A percentile compares a stretch with the other conserved stretches of the same genome.
Conservation (phyloP, 768 basidiomycete species). For the Ramaria sp. region DNA sequence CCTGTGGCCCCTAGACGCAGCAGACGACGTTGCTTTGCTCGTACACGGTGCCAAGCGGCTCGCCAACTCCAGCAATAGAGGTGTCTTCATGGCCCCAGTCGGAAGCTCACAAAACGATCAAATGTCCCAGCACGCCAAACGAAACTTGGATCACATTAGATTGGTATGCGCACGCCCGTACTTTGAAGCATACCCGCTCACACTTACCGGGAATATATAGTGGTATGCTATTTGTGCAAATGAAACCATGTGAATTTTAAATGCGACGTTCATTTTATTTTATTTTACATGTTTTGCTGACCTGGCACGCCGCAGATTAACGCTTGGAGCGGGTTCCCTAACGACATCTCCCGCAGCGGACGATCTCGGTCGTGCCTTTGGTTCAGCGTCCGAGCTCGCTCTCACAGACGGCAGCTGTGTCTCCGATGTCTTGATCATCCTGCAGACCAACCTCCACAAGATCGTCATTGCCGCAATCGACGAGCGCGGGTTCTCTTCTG, state of each 20-base stretch:
- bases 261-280: too few relatives aligned
- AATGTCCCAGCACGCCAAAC: too few relatives aligned
- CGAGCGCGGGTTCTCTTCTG: not conserved
- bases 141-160: not conserved
- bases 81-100: not conserved
- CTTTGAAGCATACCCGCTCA: too few relatives aligned
- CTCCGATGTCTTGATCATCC: slow-evolving; percentile 1
- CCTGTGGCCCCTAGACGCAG: slow-evolving; percentile 6
- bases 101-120: too few relatives aligned
- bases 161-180: slow-evolving; percentile 4
- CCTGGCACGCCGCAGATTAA: not conserved
- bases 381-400: slow-evolving; percentile 1
- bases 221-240: slow-evolving; percentile 9
- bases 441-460: slow-evolving; percentile 1
- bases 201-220: too few relatives aligned
- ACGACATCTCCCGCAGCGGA: not conserved
- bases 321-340: not conserved
- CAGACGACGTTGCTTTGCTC: slow-evolving; percentile 2
- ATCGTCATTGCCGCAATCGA: slow-evolving; percentile 1
- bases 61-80: not conserved
- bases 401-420: not conserved
- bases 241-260: slow-evolving; percentile 5
- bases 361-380: not conserved
- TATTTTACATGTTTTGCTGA: not conserved
- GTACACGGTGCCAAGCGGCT: slow-evolving; percentile 2